A percentile compares a stretch with the other conserved stretches of the same genome.
Conservation (phyloP, 768 basidiomycete genomes). For the Boletus insuetus region DNA sequence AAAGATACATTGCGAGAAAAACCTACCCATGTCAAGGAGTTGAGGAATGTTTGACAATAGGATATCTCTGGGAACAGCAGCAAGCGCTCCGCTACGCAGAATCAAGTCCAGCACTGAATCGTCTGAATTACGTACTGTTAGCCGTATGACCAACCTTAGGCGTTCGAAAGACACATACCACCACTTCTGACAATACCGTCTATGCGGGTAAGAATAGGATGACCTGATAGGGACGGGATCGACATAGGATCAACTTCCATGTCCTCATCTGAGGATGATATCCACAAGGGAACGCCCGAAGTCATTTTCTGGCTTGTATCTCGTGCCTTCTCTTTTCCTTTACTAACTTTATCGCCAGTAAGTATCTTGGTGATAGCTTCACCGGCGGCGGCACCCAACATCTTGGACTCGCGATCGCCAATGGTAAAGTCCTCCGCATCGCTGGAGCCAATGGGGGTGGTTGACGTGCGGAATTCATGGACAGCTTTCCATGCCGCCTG, state of each 20-base stretch:
- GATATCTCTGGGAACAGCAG: constrained; percentile 30
- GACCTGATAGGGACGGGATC: constrained; percentile 10
- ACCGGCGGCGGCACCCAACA: constrained; percentile 33
- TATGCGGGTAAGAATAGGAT: constrained; percentile 32
- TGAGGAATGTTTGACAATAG: constrained; percentile 34
- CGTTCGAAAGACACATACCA: constrained; percentile 32
- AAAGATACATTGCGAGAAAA: background rate
- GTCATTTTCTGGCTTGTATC: constrained; percentile 17
- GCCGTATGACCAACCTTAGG: background rate
- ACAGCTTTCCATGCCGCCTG: constrained; percentile 40
- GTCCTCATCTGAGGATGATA: constrained; percentile 11
- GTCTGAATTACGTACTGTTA: constrained; percentile 34
- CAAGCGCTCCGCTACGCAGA: constrained; percentile 43
- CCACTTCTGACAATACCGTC: constrained; percentile 27
- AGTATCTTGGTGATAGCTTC: constrained; percentile 46
- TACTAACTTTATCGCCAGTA: constrained; percentile 36
- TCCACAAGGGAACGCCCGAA: constrained; percentile 35
- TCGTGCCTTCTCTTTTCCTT: constrained; percentile 28
- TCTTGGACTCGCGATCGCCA: constrained; percentile 33
- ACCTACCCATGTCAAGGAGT: constrained; percentile 43
- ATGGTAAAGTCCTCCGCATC: constrained; percentile 34
- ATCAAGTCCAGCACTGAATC: constrained; percentile 35
- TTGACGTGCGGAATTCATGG: constrained; percentile 18
- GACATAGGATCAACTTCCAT: constrained; percentile 20
- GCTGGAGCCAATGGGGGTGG: constrained; percentile 8